phyloP scores from a whole-genome alignment of 73 alveolate genomes.

The Symbiodinium pilosum region DNA sequence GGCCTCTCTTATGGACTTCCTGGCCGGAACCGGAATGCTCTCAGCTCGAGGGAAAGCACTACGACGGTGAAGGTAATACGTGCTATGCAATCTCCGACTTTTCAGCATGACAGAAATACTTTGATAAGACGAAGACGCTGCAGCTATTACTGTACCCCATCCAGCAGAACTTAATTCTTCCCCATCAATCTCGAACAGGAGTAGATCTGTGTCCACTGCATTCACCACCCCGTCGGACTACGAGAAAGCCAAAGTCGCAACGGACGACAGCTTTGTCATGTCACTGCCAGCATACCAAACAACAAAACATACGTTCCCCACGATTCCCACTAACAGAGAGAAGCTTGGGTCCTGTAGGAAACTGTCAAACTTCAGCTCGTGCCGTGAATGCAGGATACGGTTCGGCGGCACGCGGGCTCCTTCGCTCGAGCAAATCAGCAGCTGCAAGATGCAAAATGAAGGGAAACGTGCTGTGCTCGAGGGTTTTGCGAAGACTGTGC shows the following conservation, averaged over 20 bases:
- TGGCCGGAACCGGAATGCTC: not conserved
- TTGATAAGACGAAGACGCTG: not conserved
- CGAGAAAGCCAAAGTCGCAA: not conserved
- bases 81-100: not conserved
- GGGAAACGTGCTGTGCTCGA: too few species aligned
- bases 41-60: not conserved
- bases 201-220: too few species aligned
- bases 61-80: not conserved
- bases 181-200: too few species aligned
- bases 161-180: not conserved
- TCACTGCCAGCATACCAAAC: not conserved
- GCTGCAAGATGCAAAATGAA: too few species aligned
- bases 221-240: not conserved
- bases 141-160: not conserved
- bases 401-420: constrained; percentile 9
- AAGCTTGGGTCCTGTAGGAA: not conserved
- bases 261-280: not conserved
- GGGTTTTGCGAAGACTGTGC: too few species aligned
- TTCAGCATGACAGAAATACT: not conserved
- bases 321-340: not conserved
- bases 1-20: not conserved
- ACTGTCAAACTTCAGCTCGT: not conserved
- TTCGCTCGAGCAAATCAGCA: too few species aligned
- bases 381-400: not conserved
- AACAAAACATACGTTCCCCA: not conserved